Evolutionary conservation across 1,139 yeast genomes (phyloP).

Genomic region (Taiozyma onychis): DNA sequence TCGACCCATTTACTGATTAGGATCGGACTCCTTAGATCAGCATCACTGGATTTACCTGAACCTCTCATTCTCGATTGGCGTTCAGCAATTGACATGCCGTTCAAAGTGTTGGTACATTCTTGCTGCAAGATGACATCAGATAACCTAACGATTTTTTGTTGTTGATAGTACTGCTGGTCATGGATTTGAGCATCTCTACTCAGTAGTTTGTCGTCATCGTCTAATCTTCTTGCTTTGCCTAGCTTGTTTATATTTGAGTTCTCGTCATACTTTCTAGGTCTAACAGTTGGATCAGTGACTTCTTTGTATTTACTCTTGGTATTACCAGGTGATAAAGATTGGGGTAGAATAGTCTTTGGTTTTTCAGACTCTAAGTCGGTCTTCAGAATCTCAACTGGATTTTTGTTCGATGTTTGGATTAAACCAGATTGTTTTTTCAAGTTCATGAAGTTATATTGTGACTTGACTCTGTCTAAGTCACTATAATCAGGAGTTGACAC

Average conservation of each 20-base stretch:
- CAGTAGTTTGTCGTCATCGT: slow-evolving; percentile 11
- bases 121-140: slow-evolving; percentile 35
- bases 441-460: slow-evolving; percentile 62
- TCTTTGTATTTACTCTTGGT: slow-evolving; percentile 85
- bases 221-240: slow-evolving; percentile 24
- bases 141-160: slow-evolving; percentile 13
- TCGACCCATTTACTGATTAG: slow-evolving; percentile 97
- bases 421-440: slow-evolving; percentile 65
- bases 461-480: slow-evolving; percentile 46
- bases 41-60: slow-evolving; percentile 19
- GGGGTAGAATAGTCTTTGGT: slow-evolving; percentile 71
- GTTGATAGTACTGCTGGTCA: slow-evolving; percentile 23
- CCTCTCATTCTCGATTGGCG: slow-evolving; percentile 35
- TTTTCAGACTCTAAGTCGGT: slow-evolving; percentile 68
- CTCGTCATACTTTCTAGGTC: slow-evolving; percentile 23
- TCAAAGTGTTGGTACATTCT: slow-evolving; percentile 37
- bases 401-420: slow-evolving; percentile 41
- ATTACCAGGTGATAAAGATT: slow-evolving; percentile 87
- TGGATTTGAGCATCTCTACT: slow-evolving; percentile 18
- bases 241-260: slow-evolving; percentile 9
- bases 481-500: slow-evolving; percentile 54
- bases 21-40: slow-evolving; percentile 50
- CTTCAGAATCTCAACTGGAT: slow-evolving; percentile 65
- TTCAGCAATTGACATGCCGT: slow-evolving; percentile 37
- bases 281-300: slow-evolving; percentile 22